These are phyloP conservation scores for Boletus reticuloceps DNA, from an alignment of 768 basidiomycete species.

Conservation along the genomic window DNA sequence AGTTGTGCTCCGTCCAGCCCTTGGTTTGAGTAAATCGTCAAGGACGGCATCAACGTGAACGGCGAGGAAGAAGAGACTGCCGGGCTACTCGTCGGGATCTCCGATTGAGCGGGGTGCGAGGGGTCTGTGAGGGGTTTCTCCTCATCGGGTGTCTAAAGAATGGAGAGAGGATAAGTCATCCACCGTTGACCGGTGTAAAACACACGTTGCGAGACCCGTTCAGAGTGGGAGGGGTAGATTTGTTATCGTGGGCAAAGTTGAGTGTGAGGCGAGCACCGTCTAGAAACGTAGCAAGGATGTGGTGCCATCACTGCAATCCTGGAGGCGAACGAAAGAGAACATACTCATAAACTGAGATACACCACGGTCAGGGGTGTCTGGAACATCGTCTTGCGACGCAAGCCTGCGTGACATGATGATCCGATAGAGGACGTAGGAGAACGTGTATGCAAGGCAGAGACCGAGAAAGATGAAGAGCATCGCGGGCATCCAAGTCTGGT, in stretches of 20 bases:
- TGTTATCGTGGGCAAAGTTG: conserved; percentile 9
- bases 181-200: background rate
- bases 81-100: conserved; percentile 8
- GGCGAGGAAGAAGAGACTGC: conserved; percentile 13
- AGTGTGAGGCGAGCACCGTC: conserved; percentile 28
- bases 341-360: conserved; percentile 30
- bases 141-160: conserved; percentile 12
- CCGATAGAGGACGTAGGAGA: conserved; percentile 29
- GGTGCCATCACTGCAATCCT: background rate
- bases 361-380: conserved; percentile 21
- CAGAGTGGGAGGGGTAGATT: background rate
- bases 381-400: conserved; percentile 6
- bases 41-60: conserved; percentile 10
- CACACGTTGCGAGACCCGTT: conserved; percentile 13
- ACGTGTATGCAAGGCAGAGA: conserved; percentile 24
- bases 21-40: conserved; percentile 7
- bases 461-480: conserved; percentile 22
- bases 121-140: conserved; percentile 17
- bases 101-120: background rate
- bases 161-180: background rate
- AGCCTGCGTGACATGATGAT: conserved; percentile 18
- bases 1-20: background rate
- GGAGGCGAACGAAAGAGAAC: background rate
- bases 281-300: background rate
- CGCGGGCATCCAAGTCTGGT: conserved; percentile 10